Evolutionary conservation across 257 asterid species (phyloP), one percentile per base, ranked within the genome.

Genomic region (Pogostemon cablin): DNA sequence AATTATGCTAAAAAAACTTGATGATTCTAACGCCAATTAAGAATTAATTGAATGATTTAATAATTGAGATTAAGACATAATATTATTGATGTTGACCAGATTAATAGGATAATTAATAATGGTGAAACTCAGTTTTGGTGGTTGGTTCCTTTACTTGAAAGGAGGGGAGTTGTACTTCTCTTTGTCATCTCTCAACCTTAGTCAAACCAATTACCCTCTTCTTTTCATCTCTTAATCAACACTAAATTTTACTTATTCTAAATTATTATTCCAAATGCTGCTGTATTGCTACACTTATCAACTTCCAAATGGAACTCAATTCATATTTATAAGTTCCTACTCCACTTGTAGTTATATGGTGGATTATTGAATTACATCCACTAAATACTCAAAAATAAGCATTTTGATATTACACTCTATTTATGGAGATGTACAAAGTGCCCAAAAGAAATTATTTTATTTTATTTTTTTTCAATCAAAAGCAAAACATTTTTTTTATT

Each of bases 121-220:
- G 56, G 69, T 62, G 37, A 55, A 53, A 58, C 58, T 69, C 73
- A 25, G 42, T 65, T 70, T 56, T 3, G 71, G 73, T 65, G 6
- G 80, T 71, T 72, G n/a, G 79, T 66, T 66, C 75, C 85, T 79
- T 86, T 64, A 64, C 84, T 78, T 82, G n/a, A 77, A 81, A 76
- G 86, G 11, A 43, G 83, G 76, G 81, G 78, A 77, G 67, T 77
- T 83, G 43, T 35, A 34, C 61, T 75, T 76, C 55, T 41, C 53
- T 80, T 47, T 81, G 73, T 68, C 81, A 68, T 72, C 62, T 59
- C 69, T 70, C 73, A 61, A 71, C 46, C 11, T 44, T 39, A 69
- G 78, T 79, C 81, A 79, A 79, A 75, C 3, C 12, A 42, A 15
- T 8, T 62, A 57, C 4, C 37, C 68, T 42, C 7, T 49, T 38